phyloP scores from a whole-genome alignment of 371 early-diverging fungal genomes.

The Choanephora cucurbitarum region DNA sequence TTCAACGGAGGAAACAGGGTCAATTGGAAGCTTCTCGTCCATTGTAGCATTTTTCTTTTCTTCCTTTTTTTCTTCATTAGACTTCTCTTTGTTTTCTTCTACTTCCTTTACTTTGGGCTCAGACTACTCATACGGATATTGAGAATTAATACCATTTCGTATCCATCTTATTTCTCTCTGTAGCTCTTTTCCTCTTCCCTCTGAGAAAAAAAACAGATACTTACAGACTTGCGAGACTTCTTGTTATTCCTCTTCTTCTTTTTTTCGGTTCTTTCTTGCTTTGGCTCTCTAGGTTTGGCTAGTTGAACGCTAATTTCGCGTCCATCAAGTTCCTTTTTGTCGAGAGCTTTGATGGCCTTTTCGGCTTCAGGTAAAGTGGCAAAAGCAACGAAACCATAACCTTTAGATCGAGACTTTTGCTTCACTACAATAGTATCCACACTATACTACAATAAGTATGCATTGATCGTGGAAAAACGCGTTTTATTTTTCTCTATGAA shows the following conservation, averaged over 20 bases:
- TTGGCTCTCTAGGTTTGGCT: conserved; percentile 64
- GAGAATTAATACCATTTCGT: not conserved
- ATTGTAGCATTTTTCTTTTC: not conserved
- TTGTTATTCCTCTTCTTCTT: conserved; percentile 11
- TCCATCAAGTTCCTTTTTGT: conserved; percentile 78
- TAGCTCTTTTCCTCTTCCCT: conserved; percentile 1
- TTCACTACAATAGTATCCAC: conserved; percentile 13
- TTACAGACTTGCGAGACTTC: conserved; percentile 10
- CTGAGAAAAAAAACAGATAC: not conserved
- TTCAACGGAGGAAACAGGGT: conserved; percentile 11
- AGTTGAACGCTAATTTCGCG: conserved; percentile 87
- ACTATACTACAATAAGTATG: conserved; percentile 2
- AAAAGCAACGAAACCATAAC: conserved; percentile 92
- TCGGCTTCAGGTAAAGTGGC: conserved; percentile 72
- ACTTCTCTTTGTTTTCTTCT: conserved; percentile 3
- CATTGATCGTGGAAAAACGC: not conserved
- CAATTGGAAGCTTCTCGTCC: not conserved
- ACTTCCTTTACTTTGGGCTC: not conserved
- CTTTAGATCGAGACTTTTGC: conserved; percentile 30
- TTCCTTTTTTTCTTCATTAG: not conserved
- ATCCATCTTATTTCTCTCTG: not conserved
- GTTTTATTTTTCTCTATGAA: not conserved
- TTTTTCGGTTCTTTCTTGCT: conserved; percentile 8
- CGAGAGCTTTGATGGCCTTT: conserved; percentile 69
- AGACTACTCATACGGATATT: not conserved